Evolutionary conservation across 768 basidiomycete genomes (phyloP), one percentile per base, ranked within the genome.

Genomic region (Albatrellus ellisii): DNA sequence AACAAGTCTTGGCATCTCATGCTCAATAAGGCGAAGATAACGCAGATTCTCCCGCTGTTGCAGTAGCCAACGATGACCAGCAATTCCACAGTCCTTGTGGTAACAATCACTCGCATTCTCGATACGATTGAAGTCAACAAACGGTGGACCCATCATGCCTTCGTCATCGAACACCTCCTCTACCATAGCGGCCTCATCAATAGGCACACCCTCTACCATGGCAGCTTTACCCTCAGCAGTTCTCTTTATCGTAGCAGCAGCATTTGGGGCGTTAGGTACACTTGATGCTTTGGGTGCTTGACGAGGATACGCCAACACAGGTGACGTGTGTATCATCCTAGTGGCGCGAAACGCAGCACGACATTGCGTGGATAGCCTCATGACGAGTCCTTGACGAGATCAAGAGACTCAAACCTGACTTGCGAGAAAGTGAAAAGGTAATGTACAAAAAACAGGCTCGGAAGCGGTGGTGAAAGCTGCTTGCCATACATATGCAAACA

Each of bases 1-100:
- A 52, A 86, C 77, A 39, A 94, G 74, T 56, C 83, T 77, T 17
- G 84, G 82, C 72, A 88, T 76, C 61, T 94, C 89, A 49, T 84
- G 77, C 57, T 90, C 88, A 45, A 92, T 86, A 47, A 91, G 68
- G 40, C 89, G 73, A 56, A 92, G 63, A 56, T 89, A 85, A 50
- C 85, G 72, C 32, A 90, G 60, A 34, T 73, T 64, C 54, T 84
- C 70, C 25, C 87, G 71, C 50, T 90, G 77, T 54, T 86, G 74
- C 43, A 75, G 70, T 37, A 91, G 60, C 52, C 79, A 70, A 29
- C 80, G 54, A 62, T 92, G 88, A 14, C 79, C 86, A 18, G 67
- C 65, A 21, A 77, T 67, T 11, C 82, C 71, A 26, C 79, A 67
- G 55, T 91, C 88, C 46, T 81, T 71, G 27, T 70, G 68, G n/a